phyloP scores from a whole-genome alignment of 2,329 filamentous ascomycete species.

The Aspergillus fumigatiaffinis region DNA sequence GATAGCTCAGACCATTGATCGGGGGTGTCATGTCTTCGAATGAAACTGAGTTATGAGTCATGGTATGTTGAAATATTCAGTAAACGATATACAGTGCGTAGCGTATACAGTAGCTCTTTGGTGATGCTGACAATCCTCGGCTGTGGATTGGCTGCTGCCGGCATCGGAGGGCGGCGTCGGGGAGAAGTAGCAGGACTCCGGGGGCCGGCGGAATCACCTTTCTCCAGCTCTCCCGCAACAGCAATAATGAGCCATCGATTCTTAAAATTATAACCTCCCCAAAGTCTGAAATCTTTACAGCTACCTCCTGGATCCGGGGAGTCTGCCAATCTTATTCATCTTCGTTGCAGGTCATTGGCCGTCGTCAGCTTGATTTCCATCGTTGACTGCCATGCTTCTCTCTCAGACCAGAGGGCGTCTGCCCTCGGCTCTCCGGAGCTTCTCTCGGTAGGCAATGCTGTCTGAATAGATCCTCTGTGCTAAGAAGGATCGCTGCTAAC shows the following conservation, averaged over 20 bases:
- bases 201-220: constrained; percentile 1
- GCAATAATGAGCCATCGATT: not conserved
- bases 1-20: not conserved
- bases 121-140: constrained; percentile 10
- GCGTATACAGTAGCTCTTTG: not conserved
- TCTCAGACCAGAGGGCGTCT: constrained; percentile 23
- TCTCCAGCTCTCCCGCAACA: not conserved
- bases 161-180: constrained; percentile 6
- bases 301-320: not conserved
- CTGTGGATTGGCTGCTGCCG: constrained; percentile 11
- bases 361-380: not conserved
- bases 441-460: constrained; percentile 18
- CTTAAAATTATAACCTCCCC: not conserved
- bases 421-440: constrained; percentile 24
- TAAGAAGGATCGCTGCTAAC: not conserved
- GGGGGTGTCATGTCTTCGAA: not conserved
- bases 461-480: constrained; percentile 1
- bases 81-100: not conserved
- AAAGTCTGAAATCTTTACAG: not conserved
- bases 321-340: not conserved
- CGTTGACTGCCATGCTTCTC: constrained; percentile 5
- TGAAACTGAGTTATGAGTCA: not conserved
- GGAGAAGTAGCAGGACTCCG: constrained; percentile 3
- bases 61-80: not conserved
- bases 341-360: not conserved